These are phyloP conservation scores for Durusdinium trenchii DNA, from an alignment of 73 alveolate genomes.

Conservation along the genomic window DNA sequence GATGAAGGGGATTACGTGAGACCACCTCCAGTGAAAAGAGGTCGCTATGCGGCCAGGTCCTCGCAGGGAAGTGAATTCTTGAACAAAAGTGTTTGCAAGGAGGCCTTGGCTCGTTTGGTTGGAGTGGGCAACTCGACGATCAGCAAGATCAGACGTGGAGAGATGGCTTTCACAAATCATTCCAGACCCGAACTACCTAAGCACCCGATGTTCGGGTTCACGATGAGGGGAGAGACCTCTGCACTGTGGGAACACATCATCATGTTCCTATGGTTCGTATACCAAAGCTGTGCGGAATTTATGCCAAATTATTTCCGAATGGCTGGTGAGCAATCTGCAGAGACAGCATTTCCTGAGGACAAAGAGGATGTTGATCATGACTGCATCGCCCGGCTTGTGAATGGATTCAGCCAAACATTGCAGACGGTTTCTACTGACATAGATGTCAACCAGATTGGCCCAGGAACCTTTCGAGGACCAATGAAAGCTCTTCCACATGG, in stretches of 20 bases:
- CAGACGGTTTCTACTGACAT: background rate
- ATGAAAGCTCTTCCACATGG: background rate
- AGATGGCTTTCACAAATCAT: background rate
- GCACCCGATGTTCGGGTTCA: background rate
- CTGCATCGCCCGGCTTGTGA: background rate
- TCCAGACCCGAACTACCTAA: background rate
- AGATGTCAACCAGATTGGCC: background rate
- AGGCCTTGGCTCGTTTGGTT: background rate
- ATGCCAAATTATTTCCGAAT: background rate
- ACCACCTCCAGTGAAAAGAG: background rate
- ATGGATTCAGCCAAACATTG: background rate
- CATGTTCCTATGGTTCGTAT: background rate
- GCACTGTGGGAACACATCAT: background rate
- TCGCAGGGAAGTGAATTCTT: background rate
- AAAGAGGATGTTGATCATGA: background rate
- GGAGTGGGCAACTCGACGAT: background rate
- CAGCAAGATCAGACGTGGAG: background rate
- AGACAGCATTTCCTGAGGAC: background rate
- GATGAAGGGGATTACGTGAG: background rate
- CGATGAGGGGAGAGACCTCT: background rate
- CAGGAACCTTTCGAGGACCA: background rate
- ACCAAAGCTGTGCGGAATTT: background rate
- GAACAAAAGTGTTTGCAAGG: background rate
- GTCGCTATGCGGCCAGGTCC: background rate
- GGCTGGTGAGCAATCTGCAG: background rate